Conservation (phyloP, 2,329 filamentous ascomycete genomes). For the Ascochyta clinopodiicola region DNA sequence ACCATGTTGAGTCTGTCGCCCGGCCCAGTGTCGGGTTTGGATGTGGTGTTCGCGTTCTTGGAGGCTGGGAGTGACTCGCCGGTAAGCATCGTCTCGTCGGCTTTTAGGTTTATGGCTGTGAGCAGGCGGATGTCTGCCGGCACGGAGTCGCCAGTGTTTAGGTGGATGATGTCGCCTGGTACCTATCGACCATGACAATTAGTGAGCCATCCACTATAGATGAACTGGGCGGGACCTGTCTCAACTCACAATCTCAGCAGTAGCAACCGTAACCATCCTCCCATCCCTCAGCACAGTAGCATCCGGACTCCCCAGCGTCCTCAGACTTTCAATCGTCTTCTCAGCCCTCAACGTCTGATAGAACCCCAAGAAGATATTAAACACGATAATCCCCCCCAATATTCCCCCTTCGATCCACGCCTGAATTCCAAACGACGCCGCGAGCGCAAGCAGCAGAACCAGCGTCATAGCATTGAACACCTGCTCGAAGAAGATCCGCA, state of each 20-base stretch:
- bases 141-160: slow-evolving; percentile 69
- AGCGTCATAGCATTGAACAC: slow-evolving; percentile 80
- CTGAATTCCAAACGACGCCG: slow-evolving; percentile 53
- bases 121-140: slow-evolving; percentile 70
- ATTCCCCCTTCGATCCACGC: slow-evolving; percentile 57
- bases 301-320: slow-evolving; percentile 53
- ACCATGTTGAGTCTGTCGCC: slow-evolving; percentile 73
- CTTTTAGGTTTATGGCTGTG: slow-evolving; percentile 74
- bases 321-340: slow-evolving; percentile 56
- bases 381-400: slow-evolving; percentile 51
- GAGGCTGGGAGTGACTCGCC: slow-evolving; percentile 72
- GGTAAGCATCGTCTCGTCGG: slow-evolving; percentile 73
- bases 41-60: slow-evolving; percentile 65
- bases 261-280: slow-evolving; percentile 57
- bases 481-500: slow-evolving; percentile 75
- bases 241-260: slow-evolving; percentile 63
- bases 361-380: slow-evolving; percentile 55
- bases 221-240: background rate
- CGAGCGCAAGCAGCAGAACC: slow-evolving; percentile 59
- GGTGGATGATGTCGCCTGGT: slow-evolving; percentile 68
- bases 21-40: slow-evolving; percentile 62
- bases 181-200: slow-evolving; percentile 51
- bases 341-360: slow-evolving; percentile 54
- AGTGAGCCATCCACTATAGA: background rate
- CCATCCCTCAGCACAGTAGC: slow-evolving; percentile 59